phyloP scores from a whole-genome alignment of 139 green algal species.

The Chlamydomonas schloesseri region DNA sequence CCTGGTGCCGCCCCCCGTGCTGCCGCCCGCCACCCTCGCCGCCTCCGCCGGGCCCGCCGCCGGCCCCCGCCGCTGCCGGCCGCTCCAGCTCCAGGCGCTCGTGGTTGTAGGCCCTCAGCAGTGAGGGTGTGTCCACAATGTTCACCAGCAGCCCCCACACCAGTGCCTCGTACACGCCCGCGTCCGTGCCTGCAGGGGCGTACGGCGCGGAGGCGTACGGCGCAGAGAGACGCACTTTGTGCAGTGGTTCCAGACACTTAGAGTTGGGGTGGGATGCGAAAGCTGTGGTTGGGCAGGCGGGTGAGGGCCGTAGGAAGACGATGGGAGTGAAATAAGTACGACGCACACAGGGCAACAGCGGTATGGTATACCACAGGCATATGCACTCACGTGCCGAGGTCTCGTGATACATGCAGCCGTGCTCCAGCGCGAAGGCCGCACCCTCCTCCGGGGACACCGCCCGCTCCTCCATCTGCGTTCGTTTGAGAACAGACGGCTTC shows the following conservation, averaged over 20 bases:
- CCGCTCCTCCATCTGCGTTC: conserved; percentile 11
- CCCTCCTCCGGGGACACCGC: conserved; percentile 54
- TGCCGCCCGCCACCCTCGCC: neutral
- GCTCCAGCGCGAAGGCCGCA: conserved; percentile 52
- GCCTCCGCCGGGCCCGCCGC: neutral
- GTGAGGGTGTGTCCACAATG: conserved; percentile 31
- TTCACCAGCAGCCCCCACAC: conserved; percentile 55
- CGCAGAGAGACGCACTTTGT: neutral
- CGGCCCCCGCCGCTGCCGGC: too few relatives aligned
- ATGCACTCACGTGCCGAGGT: neutral
- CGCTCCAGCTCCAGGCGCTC: conserved; percentile 37
- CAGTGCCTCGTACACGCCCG: conserved; percentile 58
- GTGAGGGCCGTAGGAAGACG: neutral
- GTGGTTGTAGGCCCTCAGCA: conserved; percentile 19
- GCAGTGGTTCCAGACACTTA: neutral
- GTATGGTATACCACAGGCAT: too few relatives aligned
- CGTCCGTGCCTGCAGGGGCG: conserved; percentile 35
- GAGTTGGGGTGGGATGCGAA: neutral
- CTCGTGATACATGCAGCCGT: conserved; percentile 34
- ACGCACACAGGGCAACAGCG: neutral
- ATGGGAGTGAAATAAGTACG: neutral
- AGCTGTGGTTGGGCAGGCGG: neutral
- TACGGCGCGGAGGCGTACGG: neutral
- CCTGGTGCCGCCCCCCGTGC: neutral
- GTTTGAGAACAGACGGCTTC: too few relatives aligned